Percentiles rank a stretch among this genome's conserved stretches.
phyloP scores from a whole-genome alignment of 768 basidiomycete species.

The Butyriboletus loyo region DNA sequence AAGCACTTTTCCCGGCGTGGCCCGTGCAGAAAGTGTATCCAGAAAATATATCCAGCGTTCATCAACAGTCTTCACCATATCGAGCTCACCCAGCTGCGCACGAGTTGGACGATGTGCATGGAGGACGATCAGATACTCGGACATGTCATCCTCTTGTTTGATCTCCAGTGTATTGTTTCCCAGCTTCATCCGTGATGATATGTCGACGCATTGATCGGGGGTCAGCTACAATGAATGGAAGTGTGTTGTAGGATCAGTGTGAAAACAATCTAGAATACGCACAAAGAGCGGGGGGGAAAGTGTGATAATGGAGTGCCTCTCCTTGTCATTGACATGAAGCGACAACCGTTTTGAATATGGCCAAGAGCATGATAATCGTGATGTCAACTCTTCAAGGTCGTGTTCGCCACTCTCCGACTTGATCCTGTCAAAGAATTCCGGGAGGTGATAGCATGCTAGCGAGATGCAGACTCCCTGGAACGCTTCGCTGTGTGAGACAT shows the following conservation, averaged over 20 bases:
- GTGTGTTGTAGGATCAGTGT: not conserved
- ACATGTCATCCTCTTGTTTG: slow-evolving; percentile 41
- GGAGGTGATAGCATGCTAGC: slow-evolving; percentile 42
- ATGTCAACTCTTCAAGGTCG: slow-evolving; percentile 21
- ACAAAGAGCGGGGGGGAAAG: slow-evolving; percentile 33
- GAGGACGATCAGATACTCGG: slow-evolving; percentile 44
- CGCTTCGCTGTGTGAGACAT: slow-evolving; percentile 29
- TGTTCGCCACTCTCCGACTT: slow-evolving; percentile 10
- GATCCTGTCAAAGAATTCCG: slow-evolving; percentile 19
- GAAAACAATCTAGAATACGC: slow-evolving; percentile 26
- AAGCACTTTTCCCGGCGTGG: not conserved
- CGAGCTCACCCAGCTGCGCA: slow-evolving; percentile 37
- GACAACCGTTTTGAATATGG: slow-evolving; percentile 32
- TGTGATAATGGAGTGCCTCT: slow-evolving; percentile 11
- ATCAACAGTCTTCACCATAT: slow-evolving; percentile 5
- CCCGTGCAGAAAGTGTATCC: slow-evolving; percentile 12
- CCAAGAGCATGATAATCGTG: slow-evolving; percentile 40
- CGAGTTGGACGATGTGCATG: slow-evolving; percentile 49
- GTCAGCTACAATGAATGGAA: slow-evolving; percentile 35
- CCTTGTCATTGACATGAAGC: slow-evolving; percentile 8
- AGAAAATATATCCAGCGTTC: slow-evolving; percentile 23
- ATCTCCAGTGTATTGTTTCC: slow-evolving; percentile 47
- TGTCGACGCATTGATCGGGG: slow-evolving; percentile 48
- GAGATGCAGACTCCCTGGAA: slow-evolving; percentile 41
- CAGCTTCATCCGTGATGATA: slow-evolving; percentile 41